Percentiles rank a stretch among this genome's conserved stretches.
phyloP scores from a whole-genome alignment of 129 eudicot genomes.

The Ambrosia trifida region DNA sequence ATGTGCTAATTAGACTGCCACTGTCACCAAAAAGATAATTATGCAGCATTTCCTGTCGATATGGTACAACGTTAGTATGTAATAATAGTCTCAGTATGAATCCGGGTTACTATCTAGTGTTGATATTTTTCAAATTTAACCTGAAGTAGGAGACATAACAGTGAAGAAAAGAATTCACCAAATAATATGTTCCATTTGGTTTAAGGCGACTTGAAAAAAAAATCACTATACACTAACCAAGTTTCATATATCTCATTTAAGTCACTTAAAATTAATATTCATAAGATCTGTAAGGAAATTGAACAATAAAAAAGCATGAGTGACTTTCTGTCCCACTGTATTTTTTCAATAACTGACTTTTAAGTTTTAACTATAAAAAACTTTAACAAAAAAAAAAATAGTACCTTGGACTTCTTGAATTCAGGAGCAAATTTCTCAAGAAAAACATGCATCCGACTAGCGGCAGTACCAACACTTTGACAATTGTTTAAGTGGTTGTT shows the following conservation, averaged over 20 bases:
- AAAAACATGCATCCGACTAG: slow-evolving; percentile 39
- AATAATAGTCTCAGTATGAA: neutral
- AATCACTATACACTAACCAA: neutral
- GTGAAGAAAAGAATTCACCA: neutral
- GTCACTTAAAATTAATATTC: neutral
- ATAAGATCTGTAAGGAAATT: neutral
- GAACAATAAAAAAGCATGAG: neutral
- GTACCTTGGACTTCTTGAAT: slow-evolving; percentile 75
- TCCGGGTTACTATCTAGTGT: neutral
- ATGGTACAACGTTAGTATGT: slow-evolving; percentile 8
- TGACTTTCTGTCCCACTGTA: neutral
- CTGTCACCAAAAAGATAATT: slow-evolving; percentile 57
- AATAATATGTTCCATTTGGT: neutral
- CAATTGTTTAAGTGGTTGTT: slow-evolving; percentile 55
- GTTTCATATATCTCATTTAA: neutral
- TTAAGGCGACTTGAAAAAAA: neutral
- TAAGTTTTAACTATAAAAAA: neutral
- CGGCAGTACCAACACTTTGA: slow-evolving; percentile 44
- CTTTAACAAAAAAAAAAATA: neutral
- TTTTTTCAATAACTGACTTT: neutral
- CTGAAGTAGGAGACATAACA: neutral
- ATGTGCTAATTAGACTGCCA: slow-evolving; percentile 35
- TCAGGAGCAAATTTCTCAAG: slow-evolving; percentile 53
- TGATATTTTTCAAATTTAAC: no score
- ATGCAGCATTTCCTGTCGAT: slow-evolving; percentile 66